Percentiles rank a stretch among this genome's conserved stretches.
These are phyloP conservation scores for Capsicum baccatum DNA, from an alignment of 257 asterid genomes.

Conservation along the genomic window DNA sequence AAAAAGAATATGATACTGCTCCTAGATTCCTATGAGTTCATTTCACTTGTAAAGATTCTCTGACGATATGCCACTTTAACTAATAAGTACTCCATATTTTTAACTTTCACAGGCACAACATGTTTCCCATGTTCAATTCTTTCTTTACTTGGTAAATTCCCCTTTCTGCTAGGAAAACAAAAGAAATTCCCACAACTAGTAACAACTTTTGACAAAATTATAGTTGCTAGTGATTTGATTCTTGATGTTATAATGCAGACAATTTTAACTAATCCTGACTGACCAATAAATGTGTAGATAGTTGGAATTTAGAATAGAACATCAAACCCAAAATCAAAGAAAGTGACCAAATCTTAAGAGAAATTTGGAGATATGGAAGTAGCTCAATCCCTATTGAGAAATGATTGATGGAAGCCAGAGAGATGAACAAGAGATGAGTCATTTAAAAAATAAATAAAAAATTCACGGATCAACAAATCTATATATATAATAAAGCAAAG, in stretches of 20 bases:
- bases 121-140: slow-evolving; percentile 27
- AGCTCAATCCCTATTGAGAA: too few relatives aligned
- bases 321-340: neutral
- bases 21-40: slow-evolving; percentile 23
- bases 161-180: neutral
- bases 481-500: too few relatives aligned
- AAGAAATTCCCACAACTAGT: neutral
- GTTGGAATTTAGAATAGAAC: neutral
- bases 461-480: too few relatives aligned
- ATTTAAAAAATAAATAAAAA: too few relatives aligned
- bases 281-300: neutral
- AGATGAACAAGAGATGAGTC: too few relatives aligned
- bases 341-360: neutral
- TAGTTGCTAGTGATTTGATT: slow-evolving; percentile 27
- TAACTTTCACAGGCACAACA: too few relatives aligned
- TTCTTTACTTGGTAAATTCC: slow-evolving; percentile 28
- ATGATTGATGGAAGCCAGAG: too few relatives aligned
- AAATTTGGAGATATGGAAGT: too few relatives aligned
- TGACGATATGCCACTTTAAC: slow-evolving; percentile 25
- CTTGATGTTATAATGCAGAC: neutral
- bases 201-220: slow-evolving; percentile 20
- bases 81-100: neutral
- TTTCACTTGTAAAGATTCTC: slow-evolving; percentile 26
- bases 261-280: neutral
- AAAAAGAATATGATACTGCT: slow-evolving; percentile 32